A percentile compares a stretch with the other conserved stretches of the same genome.
Evolutionary conservation across 2,329 filamentous ascomycete species (phyloP).

Genomic region (Metarhizium sp.): DNA sequence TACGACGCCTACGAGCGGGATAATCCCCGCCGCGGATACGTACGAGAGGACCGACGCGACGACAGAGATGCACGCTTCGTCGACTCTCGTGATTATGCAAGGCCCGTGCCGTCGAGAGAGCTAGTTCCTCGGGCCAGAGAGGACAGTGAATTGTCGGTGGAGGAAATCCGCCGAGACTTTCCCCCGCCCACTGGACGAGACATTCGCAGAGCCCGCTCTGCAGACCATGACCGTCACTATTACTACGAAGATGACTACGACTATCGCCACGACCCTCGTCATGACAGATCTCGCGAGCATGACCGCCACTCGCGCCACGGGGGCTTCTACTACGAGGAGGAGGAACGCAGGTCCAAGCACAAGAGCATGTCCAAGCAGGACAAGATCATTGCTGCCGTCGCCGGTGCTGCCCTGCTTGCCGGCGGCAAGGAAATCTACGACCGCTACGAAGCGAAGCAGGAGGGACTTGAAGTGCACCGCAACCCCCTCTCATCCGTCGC

Average conservation of each 20-base stretch:
- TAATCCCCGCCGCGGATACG: conserved; percentile 39
- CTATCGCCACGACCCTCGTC: conserved; percentile 35
- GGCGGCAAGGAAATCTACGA: conserved; percentile 59
- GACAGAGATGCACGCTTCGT: conserved; percentile 43
- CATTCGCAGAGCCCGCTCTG: conserved; percentile 53
- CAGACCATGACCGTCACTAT: conserved; percentile 40
- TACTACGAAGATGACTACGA: conserved; percentile 47
- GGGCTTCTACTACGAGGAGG: conserved; percentile 48
- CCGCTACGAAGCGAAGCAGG: conserved; percentile 46
- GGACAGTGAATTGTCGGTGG: conserved; percentile 65
- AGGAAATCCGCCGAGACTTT: conserved; percentile 79
- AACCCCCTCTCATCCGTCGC: conserved; percentile 52
- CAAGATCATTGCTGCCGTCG: conserved; percentile 57
- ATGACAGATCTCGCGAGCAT: conserved; percentile 19
- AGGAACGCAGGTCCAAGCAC: conserved; percentile 39
- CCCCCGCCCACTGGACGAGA: conserved; percentile 54
- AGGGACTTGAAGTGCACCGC: conserved; percentile 41
- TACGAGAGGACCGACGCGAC: conserved; percentile 44
- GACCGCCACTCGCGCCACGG: conserved; percentile 32
- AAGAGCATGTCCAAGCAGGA: conserved; percentile 48
- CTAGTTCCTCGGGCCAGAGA: conserved; percentile 54
- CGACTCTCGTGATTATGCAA: conserved; percentile 41
- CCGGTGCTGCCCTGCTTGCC: conserved; percentile 54
- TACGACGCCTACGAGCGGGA: conserved; percentile 49
- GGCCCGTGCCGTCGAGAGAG: conserved; percentile 37